phyloP scores from a whole-genome alignment of 345 rosid genomes.

The Passiflora organensis region DNA sequence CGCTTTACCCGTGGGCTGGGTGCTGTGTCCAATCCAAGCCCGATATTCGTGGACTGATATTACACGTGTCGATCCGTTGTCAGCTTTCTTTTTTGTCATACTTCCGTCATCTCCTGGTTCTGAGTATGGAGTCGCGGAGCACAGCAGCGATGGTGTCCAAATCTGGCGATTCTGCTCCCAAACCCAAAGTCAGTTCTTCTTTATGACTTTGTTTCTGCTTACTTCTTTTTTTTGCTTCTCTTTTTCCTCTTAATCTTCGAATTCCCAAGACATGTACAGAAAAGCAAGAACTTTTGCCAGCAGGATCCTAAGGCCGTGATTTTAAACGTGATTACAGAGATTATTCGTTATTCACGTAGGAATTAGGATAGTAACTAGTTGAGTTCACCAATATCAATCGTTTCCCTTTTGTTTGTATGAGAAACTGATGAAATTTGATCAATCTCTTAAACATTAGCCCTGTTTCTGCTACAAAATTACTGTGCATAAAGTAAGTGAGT shows the following conservation, averaged over 20 bases:
- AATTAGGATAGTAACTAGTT: neutral
- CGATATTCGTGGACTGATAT: too few relatives aligned
- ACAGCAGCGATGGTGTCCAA: slow-evolving; percentile 36
- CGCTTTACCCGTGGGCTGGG: too few relatives aligned
- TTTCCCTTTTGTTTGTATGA: neutral
- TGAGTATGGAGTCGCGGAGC: slow-evolving; percentile 14
- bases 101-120: neutral
- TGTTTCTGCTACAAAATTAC: too few relatives aligned
- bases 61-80: slow-evolving; percentile 17
- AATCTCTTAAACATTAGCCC: too few relatives aligned
- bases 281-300: too few relatives aligned
- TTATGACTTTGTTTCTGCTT: slow-evolving; percentile 5
- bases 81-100: neutral
- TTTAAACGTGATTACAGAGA: neutral
- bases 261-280: too few relatives aligned
- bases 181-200: slow-evolving; percentile 36
- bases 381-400: neutral
- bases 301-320: too few relatives aligned
- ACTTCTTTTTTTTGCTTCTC: neutral
- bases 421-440: too few relatives aligned
- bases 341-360: too few relatives aligned
- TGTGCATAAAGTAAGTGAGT: too few relatives aligned
- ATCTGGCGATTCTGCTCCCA: slow-evolving; percentile 36
- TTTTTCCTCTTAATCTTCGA: neutral
- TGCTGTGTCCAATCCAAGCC: too few relatives aligned